Evolutionary conservation across 306 rosid species (phyloP).

Genomic region (Oxytropis ochrocephala): DNA sequence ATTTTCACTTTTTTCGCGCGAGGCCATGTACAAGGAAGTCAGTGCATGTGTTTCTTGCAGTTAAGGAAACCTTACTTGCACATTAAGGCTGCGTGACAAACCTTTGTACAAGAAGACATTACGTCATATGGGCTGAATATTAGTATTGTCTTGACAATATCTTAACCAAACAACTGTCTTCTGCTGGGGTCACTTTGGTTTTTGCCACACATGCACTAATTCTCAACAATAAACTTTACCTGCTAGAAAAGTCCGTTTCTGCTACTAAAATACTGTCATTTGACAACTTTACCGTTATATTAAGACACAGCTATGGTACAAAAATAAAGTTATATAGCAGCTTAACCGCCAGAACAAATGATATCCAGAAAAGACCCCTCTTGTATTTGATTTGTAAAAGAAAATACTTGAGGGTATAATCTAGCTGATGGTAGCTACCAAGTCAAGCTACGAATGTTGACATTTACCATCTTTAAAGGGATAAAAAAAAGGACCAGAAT

Average conservation of each 20-base stretch:
- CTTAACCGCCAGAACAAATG: neutral
- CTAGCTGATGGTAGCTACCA: neutral
- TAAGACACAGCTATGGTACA: neutral
- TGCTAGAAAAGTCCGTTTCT: no score
- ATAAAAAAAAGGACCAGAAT: neutral
- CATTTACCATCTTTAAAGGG: neutral
- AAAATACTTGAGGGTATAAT: neutral
- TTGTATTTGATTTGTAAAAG: slow-evolving; percentile 4
- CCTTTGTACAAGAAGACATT: neutral
- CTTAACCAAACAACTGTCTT: neutral
- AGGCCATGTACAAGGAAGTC: neutral
- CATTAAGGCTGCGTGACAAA: neutral
- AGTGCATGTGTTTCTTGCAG: slow-evolving; percentile 9
- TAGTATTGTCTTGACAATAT: neutral
- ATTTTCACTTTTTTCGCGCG: neutral
- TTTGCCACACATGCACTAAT: no score
- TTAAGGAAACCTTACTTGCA: slow-evolving; percentile 21
- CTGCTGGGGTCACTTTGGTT: no score
- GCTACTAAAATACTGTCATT: no score
- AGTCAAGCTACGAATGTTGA: neutral
- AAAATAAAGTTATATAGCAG: neutral
- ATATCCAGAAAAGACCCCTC: neutral
- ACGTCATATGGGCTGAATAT: neutral
- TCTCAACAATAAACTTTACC: no score
- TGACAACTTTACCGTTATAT: no score